Base-by-base conservation (phyloP, 305 asterid species). In the Coffea humblotiana region DNA sequence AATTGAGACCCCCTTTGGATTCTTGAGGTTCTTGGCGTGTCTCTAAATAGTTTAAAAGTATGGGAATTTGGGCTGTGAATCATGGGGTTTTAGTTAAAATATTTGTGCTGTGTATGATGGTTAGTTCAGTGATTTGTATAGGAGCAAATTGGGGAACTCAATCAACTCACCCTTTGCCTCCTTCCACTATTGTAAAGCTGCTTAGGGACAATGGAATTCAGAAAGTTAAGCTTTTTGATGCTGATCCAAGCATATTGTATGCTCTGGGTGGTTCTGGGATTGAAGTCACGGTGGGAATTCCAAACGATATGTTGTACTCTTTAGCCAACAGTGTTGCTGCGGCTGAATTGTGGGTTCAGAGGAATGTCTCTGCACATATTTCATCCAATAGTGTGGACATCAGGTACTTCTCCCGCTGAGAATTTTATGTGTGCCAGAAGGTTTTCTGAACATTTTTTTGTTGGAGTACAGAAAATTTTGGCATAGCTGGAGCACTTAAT, bases 121-220 rank as follows among this genome's bases (percentile, higher is more conserved):
- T 84, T 21, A 76, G 82, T 63, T 63, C 11, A 71, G 98, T 81
- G 18, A 8, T 83, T 18, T 82, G 98, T 76, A 90, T 93, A 27
- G 98, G 98, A 74, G 97, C 90, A 7, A 95, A 95, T 84, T 95
- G 98, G 98, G 98, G 98, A 58, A 95, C 93, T 19, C 98, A 90
- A 60, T 80, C 95, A 78, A 91, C 89, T 72, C 98, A 95, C 80
- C 94, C 88, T 71, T 87, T 95, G 82, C 90, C 90, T 54, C 97
- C 95, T 40, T 54, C 91, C 9, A 87, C 78, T 1, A 88, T 93
- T 15, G 96, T 90, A 79, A 91, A 85, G 90, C 78, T 95, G 80
- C 92, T 95, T 2, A 92, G 82, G 75, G 97, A 92, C 80, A 95
- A 95, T 77, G 95, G 98, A 25, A 86, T 95, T 80, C 90, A 90